Base-by-base conservation (phyloP, 2,329 filamentous ascomycete genomes). In the Aspergillus viridinutans region DNA sequence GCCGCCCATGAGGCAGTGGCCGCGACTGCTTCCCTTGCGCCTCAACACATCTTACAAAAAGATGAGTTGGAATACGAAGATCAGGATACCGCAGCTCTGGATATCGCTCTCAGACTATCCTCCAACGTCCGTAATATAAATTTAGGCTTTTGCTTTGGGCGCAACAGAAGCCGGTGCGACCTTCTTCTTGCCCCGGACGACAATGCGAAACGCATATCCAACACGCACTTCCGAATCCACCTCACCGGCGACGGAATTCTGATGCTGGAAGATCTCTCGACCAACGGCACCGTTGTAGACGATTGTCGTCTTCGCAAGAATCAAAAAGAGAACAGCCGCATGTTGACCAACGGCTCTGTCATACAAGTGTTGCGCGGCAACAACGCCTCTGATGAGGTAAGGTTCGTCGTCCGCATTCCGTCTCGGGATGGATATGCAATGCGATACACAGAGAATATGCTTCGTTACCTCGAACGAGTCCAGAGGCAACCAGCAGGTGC, bases 191-290 rank as follows among this genome's bases (percentile, higher is more conserved):
- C 83, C 65, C 85, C 90, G 50, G 81, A 86, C 61, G 88, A 93
- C 63, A 83, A 83, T 0, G 78, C 84, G 53, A 88, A 85, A 70
- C 84, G 90, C 47, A 83, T 99, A 58, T 97, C 93, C 78, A 97
- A 97, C 70, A 82, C 89, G n/a, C 94, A 99, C 72, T 99, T 97
- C 72, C 88, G 91, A 53, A 96, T 99, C 60, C 96, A 89, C 69
- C 81, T 96, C 65, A 99, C 95, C 66, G 80, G 86, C n/a, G 85
- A 90, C 61, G 90, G 89, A 28, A 87, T 90, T 56, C 82, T 97
- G 62, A 96, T 99, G 91, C 79, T 97, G 12, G 88, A 96, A 72
- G 94, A 99, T 69, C 84, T 87, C 70, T 97, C 94, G 0, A 97
- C 92, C n/a, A 99, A 97, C 68, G 94, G 94, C 28, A 97, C 94